phyloP scores from a whole-genome alignment of 345 rosid genomes.

The Pugionium dolabratum region DNA sequence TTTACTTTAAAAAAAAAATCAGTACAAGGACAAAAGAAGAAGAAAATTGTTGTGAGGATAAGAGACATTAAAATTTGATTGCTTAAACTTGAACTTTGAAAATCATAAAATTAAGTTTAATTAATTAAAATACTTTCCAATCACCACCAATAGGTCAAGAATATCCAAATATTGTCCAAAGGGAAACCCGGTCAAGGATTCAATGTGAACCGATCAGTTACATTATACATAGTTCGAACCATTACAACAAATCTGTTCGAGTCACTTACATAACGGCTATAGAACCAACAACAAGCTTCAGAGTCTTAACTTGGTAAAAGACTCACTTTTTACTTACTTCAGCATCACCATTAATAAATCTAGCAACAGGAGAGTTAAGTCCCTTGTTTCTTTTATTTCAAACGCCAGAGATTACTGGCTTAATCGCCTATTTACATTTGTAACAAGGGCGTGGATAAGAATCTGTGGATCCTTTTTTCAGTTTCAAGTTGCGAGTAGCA shows the following conservation, averaged over 20 bases:
- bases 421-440: constrained; percentile 18
- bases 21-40: too few relatives aligned
- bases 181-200: constrained; percentile 10
- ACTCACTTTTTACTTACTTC: background rate
- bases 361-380: background rate
- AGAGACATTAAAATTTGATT: too few relatives aligned
- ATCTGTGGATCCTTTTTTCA: background rate
- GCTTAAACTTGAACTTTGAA: too few relatives aligned
- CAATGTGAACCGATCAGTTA: constrained; percentile 1
- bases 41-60: too few relatives aligned
- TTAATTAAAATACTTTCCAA: too few relatives aligned
- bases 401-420: constrained; percentile 11
- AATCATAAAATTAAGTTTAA: too few relatives aligned
- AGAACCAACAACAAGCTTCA: constrained; percentile 20
- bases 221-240: background rate
- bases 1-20: too few relatives aligned
- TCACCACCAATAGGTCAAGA: too few relatives aligned
- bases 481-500: constrained; percentile 54
- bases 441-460: background rate
- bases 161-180: too few relatives aligned
- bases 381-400: background rate
- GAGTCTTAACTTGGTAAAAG: background rate
- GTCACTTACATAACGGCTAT: background rate
- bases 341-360: constrained; percentile 17
- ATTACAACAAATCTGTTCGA: background rate